Conservation (phyloP, 768 basidiomycete species). For the Psilocybe sp. region DNA sequence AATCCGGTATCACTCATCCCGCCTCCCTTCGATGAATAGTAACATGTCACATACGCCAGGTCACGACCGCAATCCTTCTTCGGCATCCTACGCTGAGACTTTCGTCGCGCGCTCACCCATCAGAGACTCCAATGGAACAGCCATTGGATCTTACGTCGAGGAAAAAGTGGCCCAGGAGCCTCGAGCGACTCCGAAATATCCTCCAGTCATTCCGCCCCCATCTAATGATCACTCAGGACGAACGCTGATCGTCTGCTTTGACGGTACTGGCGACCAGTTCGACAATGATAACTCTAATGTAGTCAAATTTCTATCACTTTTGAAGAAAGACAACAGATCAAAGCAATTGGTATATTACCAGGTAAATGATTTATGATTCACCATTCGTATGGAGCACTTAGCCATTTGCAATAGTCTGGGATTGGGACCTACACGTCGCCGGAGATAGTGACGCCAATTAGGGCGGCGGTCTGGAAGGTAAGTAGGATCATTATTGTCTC, state of each 20-base stretch:
- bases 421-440: constrained; percentile 50
- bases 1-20: no score
- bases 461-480: constrained; percentile 40
- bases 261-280: constrained; percentile 48
- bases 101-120: no score
- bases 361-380: constrained; percentile 8
- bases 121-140: no score
- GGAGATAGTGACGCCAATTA: constrained; percentile 37
- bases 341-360: constrained; percentile 38
- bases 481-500: not conserved
- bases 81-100: no score
- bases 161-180: not conserved
- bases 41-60: no score
- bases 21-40: no score
- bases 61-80: no score
- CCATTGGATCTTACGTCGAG: no score
- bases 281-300: constrained; percentile 39
- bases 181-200: constrained; percentile 1
- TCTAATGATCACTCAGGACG: constrained; percentile 12
- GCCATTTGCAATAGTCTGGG: constrained; percentile 34
- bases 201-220: constrained; percentile 4
- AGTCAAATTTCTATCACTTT: constrained; percentile 31
- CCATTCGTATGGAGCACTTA: not conserved
- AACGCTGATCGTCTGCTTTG: constrained; percentile 58
- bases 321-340: constrained; percentile 32